Evolutionary conservation across 257 asterid genomes (phyloP).

Genomic region (Fraxinus americana): DNA sequence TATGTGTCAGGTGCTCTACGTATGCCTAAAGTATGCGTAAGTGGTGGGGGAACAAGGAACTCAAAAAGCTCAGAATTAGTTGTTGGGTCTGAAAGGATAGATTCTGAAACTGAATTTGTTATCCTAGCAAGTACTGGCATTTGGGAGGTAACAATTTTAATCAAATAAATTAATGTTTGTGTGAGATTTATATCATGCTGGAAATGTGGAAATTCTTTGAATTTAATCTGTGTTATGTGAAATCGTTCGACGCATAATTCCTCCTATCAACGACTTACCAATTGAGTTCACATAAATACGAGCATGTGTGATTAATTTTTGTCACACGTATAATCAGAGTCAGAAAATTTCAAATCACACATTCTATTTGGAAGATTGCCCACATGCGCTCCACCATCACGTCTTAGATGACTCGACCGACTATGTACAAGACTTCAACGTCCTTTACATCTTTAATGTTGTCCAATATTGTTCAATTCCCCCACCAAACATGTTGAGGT

Average conservation of each 20-base stretch:
- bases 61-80: conserved; percentile 38
- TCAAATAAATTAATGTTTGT: not conserved
- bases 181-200: not conserved
- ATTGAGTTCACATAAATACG: too few species aligned
- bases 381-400: too few species aligned
- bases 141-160: conserved; percentile 57
- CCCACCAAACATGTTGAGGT: not conserved
- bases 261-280: not conserved
- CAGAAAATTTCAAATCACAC: too few species aligned
- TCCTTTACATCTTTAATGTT: too few species aligned
- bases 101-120: conserved; percentile 54
- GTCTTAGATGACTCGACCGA: too few species aligned
- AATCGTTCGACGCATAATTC: not conserved
- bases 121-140: conserved; percentile 63
- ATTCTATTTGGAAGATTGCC: too few species aligned
- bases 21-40: conserved; percentile 20
- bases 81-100: conserved; percentile 46
- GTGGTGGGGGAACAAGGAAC: conserved; percentile 16
- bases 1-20: conserved; percentile 32
- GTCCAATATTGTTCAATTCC: not conserved
- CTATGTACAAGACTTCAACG: too few species aligned
- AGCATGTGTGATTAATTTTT: too few species aligned
- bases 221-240: not conserved
- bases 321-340: too few species aligned
- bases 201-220: not conserved